Base-by-base conservation (phyloP, 257 asterid species). In the Nicotiana otophora region DNA sequence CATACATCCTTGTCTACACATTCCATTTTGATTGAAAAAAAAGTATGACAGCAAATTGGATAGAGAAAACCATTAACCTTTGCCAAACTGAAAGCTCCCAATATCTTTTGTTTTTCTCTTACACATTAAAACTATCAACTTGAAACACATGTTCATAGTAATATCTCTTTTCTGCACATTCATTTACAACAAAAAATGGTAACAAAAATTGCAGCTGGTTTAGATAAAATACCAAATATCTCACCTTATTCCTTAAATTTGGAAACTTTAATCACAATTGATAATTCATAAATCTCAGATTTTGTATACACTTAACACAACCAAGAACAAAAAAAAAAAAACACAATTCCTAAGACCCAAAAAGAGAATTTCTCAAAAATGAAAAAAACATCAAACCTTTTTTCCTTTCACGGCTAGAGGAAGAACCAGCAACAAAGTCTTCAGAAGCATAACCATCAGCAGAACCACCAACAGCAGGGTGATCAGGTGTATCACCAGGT, bases 381-480 rank as follows among this genome's bases (percentile, higher is more conserved):
- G 60, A 68, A 65, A 58, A 64, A 58, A 76, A 12, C 5, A 53
- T 2, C 12, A 67, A 51, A 94, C 99, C 99, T 92, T 96, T 96
- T 90, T 96, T 96, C 84, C 99, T 91, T 86, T 96, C 99, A 2
- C 99, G 95, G 86, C 92, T 88, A 42, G 97, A 92, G 4, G 97
- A 92, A 16, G 99, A 93, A 42, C 98, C 99, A 19, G 96, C 88
- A 16, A 94, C 98, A 33, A 94, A 96, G 85, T 96, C 99, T 63
- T 96, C 99, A 6, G 99, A 96, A 33, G 93, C 98, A 77, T 96
- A 96, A 11, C 99, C 98, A 77, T 91, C 98, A 54, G 94, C 92
- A 68, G 88, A 88, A 15, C 62, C 96, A 7, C 85, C 94, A 42
- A 92, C 95, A 11, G 96, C 88, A 12, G 92, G 94, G 81, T 93